A percentile compares a stretch with the other conserved stretches of the same genome.
These are phyloP conservation scores for Exophiala sp. DNA, from an alignment of 2,329 filamentous ascomycete genomes.

Conservation along the genomic window DNA sequence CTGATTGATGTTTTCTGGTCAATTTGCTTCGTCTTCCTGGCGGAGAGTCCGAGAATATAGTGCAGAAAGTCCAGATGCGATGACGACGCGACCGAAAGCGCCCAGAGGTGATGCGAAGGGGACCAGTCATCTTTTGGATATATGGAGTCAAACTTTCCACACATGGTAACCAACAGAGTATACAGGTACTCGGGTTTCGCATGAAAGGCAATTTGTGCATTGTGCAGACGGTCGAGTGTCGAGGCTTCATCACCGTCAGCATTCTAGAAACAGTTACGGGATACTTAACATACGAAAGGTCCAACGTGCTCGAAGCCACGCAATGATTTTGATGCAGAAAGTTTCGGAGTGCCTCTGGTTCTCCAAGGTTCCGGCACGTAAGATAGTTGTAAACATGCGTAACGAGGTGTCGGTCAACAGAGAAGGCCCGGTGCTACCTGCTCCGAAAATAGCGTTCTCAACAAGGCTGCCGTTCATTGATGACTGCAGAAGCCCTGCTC, in stretches of 20 bases:
- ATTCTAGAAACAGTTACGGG: neutral
- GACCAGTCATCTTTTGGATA: constrained; percentile 14
- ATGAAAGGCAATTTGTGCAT: constrained; percentile 58
- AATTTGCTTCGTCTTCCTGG: neutral
- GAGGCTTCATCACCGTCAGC: constrained; percentile 39
- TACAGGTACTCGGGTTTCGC: constrained; percentile 62
- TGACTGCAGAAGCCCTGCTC: constrained; percentile 6
- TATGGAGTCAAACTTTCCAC: constrained; percentile 37
- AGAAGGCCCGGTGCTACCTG: constrained; percentile 75
- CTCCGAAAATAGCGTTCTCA: constrained; percentile 31
- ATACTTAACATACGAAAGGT: constrained; percentile 58
- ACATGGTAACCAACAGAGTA: constrained; percentile 64
- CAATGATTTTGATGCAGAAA: constrained; percentile 64
- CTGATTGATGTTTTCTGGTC: neutral
- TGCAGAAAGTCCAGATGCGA: constrained; percentile 9
- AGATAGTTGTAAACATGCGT: constrained; percentile 62
- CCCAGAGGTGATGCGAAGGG: constrained; percentile 13
- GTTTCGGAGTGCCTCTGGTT: constrained; percentile 62
- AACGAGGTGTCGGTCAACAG: constrained; percentile 73
- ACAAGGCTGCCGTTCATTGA: constrained; percentile 6
- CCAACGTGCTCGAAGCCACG: constrained; percentile 81
- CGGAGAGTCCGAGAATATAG: constrained; percentile 9
- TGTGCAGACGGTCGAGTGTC: constrained; percentile 58
- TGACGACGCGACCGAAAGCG: constrained; percentile 5
- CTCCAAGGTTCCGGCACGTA: constrained; percentile 57